These are phyloP conservation scores for Clarireedia sp. DNA, from an alignment of 2,329 filamentous ascomycete genomes.

Conservation along the genomic window DNA sequence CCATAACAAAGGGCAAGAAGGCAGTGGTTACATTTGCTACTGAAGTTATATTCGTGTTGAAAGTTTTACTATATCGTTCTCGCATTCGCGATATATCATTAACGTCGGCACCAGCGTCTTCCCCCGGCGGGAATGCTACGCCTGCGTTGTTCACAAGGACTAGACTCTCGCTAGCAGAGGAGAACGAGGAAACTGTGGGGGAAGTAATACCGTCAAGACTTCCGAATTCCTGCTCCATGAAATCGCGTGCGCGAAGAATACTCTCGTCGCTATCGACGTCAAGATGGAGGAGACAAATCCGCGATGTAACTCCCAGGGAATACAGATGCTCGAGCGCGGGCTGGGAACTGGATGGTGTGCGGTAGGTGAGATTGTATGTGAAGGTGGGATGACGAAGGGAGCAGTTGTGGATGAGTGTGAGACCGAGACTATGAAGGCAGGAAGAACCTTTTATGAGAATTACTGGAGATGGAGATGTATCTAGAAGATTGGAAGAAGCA, in stretches of 20 bases:
- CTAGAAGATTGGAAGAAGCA: neutral
- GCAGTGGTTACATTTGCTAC: conserved; percentile 31
- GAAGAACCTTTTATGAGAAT: neutral
- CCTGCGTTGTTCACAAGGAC: neutral
- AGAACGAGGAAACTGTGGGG: neutral
- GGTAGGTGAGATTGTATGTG: conserved; percentile 28
- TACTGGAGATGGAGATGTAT: neutral
- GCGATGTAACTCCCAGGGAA: conserved; percentile 15
- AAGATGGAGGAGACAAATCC: conserved; percentile 23
- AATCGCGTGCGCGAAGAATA: conserved; percentile 18
- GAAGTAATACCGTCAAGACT: conserved; percentile 22
- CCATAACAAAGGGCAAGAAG: conserved; percentile 28
- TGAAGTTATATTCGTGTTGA: conserved; percentile 36
- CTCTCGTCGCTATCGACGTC: conserved; percentile 26
- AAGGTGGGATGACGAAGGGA: conserved; percentile 19
- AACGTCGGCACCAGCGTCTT: neutral
- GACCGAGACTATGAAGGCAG: conserved; percentile 22
- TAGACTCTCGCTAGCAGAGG: neutral
- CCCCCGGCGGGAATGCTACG: neutral
- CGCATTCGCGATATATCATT: conserved; percentile 23
- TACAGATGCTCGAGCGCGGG: conserved; percentile 24
- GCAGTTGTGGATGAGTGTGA: conserved; percentile 28
- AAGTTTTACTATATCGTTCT: conserved; percentile 16
- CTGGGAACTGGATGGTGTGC: conserved; percentile 21
- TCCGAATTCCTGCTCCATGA: conserved; percentile 21